Conservation (phyloP, 176 grass and related monocot genomes). For the Microstegium vimineum region DNA sequence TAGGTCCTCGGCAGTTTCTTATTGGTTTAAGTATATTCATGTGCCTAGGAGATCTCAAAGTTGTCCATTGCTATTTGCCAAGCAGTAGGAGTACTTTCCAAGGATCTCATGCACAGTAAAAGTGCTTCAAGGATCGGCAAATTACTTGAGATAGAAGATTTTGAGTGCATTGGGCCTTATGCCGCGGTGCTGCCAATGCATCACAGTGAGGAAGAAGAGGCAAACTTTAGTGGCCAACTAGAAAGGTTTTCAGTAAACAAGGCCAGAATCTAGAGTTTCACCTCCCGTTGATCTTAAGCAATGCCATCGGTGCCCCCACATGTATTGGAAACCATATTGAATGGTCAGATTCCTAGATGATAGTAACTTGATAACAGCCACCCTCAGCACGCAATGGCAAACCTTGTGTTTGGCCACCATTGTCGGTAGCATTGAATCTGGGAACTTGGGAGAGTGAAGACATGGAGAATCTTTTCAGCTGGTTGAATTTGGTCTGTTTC, state of each 20-base stretch:
- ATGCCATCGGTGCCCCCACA: constrained; percentile 10
- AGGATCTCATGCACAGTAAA: constrained; percentile 28
- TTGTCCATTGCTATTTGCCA: constrained; percentile 34
- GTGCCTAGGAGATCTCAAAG: constrained; percentile 32
- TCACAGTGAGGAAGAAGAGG: constrained; percentile 16
- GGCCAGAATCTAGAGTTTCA: constrained; percentile 31
- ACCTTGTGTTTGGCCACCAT: neutral
- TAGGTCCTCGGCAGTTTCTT: constrained; percentile 25
- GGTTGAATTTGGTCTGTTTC: constrained; percentile 29
- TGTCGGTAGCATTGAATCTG: constrained; percentile 27
- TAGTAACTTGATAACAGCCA: neutral
- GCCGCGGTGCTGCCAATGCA: constrained; percentile 10
- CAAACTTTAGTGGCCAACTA: constrained; percentile 37
- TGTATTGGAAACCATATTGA: constrained; percentile 29
- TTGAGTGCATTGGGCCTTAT: constrained; percentile 27
- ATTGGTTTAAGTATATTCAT: constrained; percentile 38
- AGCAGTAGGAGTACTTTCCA: constrained; percentile 28
- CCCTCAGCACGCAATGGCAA: constrained; percentile 20
- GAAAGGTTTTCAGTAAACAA: constrained; percentile 26
- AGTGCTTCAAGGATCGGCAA: constrained; percentile 20
- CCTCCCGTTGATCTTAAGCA: constrained; percentile 25
- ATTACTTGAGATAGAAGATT: constrained; percentile 46
- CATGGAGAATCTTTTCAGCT: neutral
- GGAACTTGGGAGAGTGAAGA: constrained; percentile 3
- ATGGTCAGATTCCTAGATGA: constrained; percentile 20